A percentile compares a stretch with the other conserved stretches of the same genome.
Conservation (phyloP, 139 green algal species). For the Micractinium sp. region DNA sequence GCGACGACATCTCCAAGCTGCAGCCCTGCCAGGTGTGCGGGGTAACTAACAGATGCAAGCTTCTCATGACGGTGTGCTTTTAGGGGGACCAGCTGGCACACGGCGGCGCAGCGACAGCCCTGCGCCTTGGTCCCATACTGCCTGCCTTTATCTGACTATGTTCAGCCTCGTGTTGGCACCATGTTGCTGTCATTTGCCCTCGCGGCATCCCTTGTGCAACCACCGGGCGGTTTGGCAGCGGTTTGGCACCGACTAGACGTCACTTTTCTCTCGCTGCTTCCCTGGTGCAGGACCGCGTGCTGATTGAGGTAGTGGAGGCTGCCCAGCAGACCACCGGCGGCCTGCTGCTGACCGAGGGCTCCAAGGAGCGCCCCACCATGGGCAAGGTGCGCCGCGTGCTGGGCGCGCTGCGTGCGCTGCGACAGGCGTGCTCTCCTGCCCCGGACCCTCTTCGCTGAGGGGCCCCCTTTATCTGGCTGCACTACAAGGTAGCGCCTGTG, state of each 20-base stretch:
- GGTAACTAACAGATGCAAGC: neutral
- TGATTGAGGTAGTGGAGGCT: conserved; percentile 62
- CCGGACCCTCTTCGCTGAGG: no score
- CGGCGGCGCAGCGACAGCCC: neutral
- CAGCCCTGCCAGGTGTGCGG: conserved; percentile 61
- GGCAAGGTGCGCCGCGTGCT: conserved; percentile 54
- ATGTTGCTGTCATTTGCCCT: no score
- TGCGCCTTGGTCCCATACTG: neutral
- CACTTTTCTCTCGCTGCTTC: neutral
- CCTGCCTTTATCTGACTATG: no score
- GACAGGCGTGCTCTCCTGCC: no score
- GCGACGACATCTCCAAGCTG: conserved; percentile 66
- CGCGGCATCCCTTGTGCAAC: no score
- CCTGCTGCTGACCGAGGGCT: conserved; percentile 82
- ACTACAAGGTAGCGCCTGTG: no score
- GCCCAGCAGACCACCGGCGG: conserved; percentile 82
- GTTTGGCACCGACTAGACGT: no score
- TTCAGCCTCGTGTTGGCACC: no score
- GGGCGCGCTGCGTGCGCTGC: no score
- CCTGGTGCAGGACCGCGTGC: conserved; percentile 51
- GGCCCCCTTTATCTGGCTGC: no score
- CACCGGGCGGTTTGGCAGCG: no score
- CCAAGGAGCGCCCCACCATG: conserved; percentile 90
- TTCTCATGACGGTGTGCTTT: no score
- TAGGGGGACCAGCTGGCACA: neutral